These are phyloP conservation scores for Begonia fuchsioides DNA, from an alignment of 306 rosid genomes.

Conservation along the genomic window DNA sequence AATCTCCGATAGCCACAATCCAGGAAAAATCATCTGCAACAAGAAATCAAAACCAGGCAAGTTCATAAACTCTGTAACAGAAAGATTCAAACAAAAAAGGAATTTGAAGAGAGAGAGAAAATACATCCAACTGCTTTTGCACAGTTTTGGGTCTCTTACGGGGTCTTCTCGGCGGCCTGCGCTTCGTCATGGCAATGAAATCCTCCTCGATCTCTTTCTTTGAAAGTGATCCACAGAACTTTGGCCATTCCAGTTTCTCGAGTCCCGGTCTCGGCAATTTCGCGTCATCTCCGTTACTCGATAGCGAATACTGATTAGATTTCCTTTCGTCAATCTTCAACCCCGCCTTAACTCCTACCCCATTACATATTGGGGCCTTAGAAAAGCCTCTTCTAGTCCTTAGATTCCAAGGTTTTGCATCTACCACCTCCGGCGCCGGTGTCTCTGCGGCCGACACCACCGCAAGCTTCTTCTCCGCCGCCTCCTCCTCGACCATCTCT, in stretches of 20 bases:
- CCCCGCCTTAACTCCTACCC: conserved; percentile 19
- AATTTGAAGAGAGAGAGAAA: conserved; percentile 8
- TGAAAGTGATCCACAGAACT: conserved; percentile 29
- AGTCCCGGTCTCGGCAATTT: conserved; percentile 30
- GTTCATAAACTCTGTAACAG: background rate
- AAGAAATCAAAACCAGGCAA: background rate
- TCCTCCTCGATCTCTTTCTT: conserved; percentile 68
- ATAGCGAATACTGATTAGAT: conserved; percentile 25
- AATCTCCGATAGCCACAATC: conserved; percentile 55
- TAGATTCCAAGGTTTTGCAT: conserved; percentile 59
- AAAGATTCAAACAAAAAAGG: background rate
- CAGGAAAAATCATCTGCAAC: conserved; percentile 51
- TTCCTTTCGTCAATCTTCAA: conserved; percentile 48
- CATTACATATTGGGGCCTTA: conserved; percentile 30
- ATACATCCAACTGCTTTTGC: conserved; percentile 57
- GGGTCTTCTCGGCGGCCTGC: conserved; percentile 51
- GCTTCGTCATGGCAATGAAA: conserved; percentile 44
- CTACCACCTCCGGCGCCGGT: conserved; percentile 9
- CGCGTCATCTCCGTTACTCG: conserved; percentile 24
- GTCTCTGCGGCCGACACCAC: conserved; percentile 7
- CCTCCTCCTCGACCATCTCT: conserved; percentile 16
- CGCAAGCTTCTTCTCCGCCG: conserved; percentile 1
- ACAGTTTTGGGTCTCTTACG: conserved; percentile 41
- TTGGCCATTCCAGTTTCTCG: conserved; percentile 29
- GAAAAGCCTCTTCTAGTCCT: conserved; percentile 51